Base-by-base conservation (phyloP, 441 rosid species). In the Hura crepitans region DNA sequence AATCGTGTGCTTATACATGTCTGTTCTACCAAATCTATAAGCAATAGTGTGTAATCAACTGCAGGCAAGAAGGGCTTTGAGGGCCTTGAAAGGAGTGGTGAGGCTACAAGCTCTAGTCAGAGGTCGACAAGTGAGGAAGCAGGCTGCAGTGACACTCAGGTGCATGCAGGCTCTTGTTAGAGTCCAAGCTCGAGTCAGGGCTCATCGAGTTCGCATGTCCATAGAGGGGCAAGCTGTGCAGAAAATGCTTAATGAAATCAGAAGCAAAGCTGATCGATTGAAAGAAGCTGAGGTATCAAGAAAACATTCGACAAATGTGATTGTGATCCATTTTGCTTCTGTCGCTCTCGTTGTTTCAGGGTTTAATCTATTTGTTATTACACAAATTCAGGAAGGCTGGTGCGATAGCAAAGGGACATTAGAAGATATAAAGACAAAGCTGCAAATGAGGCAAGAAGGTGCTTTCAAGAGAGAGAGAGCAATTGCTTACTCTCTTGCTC, bases 161-260 rank as follows among this genome's bases (percentile, higher is more conserved):
- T 94, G 97, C 69, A 94, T 92, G 99, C 99, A 94, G 80, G 99
- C 99, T 78, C 90, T 94, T 12, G 97, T 92, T 30, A 80, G 99
- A 43, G 97, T 94, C 15, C 97, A 94, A 65, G 97, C 99, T 55
- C 85, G 94, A 47, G 97, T 92, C 15, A 83, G 99, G 82, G 97
- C 99, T 66, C 88, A 90, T 53, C 90, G 86, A 20, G 99, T 90
- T 9, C 80, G 99, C 35, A 83, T 92, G 97, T 89, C 99, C 22
- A 62, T 80, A 0, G 90, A 92, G 74, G 99, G 97, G 46, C 97
- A 89, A 81, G 92, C 88, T 35, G 94, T 94, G 56, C 97, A 90
- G 79, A 78, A 81, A 77, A 62, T 92, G 71, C 81, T 92, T 2
- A 77, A 90, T 72, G 93, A 86, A 72, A 84, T 72, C 57, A 79